A percentile compares a stretch with the other conserved stretches of the same genome.
These are phyloP conservation scores for Tephrocybe sp. DNA, from an alignment of 768 basidiomycete genomes.

Conservation along the genomic window DNA sequence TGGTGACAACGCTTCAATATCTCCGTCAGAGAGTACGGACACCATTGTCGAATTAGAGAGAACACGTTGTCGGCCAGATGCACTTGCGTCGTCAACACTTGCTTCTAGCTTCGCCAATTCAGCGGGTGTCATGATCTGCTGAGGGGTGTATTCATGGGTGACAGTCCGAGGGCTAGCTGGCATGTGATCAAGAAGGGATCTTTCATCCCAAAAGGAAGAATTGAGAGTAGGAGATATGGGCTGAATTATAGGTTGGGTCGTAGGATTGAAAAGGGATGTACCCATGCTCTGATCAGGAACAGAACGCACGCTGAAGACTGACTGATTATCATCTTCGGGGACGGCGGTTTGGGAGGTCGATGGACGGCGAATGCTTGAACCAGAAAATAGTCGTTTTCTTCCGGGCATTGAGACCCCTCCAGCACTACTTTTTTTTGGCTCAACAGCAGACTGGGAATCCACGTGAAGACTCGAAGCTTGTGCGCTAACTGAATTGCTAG, in stretches of 20 bases:
- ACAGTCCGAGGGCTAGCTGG: slow-evolving; percentile 34
- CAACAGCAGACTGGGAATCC: slow-evolving; percentile 9
- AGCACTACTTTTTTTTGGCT: slow-evolving; percentile 29
- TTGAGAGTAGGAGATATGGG: slow-evolving; percentile 22
- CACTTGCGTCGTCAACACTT: slow-evolving; percentile 34
- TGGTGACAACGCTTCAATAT: slow-evolving; percentile 24
- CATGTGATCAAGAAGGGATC: slow-evolving; percentile 27
- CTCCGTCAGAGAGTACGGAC: slow-evolving; percentile 37
- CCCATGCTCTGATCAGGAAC: slow-evolving; percentile 35
- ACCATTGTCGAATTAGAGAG: too few species aligned
- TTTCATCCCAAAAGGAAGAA: slow-evolving; percentile 53
- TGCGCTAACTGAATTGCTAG: slow-evolving; percentile 28
- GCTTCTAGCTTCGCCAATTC: slow-evolving; percentile 65
- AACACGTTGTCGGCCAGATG: slow-evolving; percentile 30
- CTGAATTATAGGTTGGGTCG: slow-evolving; percentile 24
- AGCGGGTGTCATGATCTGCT: slow-evolving; percentile 68
- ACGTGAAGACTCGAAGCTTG: slow-evolving; percentile 24
- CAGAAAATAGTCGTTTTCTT: slow-evolving; percentile 66
- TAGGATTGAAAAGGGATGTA: slow-evolving; percentile 21
- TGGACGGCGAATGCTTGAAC: slow-evolving; percentile 50
- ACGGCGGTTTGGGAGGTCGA: slow-evolving; percentile 46
- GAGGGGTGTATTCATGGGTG: slow-evolving; percentile 52
- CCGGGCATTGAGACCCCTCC: slow-evolving; percentile 27
- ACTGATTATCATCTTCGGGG: slow-evolving; percentile 54
- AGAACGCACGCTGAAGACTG: slow-evolving; percentile 52